These are phyloP conservation scores for Funneliformis caledonium DNA, from an alignment of 371 early-diverging fungal genomes.

Conservation along the genomic window DNA sequence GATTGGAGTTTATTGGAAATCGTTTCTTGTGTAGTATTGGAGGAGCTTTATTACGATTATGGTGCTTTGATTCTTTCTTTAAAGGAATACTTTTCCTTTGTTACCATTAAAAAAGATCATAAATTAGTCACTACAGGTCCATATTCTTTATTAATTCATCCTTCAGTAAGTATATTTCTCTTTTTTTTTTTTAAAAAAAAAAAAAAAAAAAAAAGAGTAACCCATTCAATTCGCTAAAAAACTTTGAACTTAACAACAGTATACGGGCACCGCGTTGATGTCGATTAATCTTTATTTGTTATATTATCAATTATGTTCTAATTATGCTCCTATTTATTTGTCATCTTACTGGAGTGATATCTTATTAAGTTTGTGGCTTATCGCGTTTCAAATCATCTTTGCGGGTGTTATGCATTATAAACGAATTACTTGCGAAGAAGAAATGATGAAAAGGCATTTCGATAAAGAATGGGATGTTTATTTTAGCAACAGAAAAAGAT, in stretches of 20 bases:
- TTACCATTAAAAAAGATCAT: conserved; percentile 26
- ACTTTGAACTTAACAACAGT: background rate
- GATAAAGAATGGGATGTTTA: conserved; percentile 25
- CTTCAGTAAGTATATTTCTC: background rate
- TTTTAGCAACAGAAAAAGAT: background rate
- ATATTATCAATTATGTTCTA: background rate
- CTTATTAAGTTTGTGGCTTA: too few species aligned
- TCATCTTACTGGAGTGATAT: too few species aligned
- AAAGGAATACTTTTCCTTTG: conserved; percentile 26
- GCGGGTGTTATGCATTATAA: too few species aligned
- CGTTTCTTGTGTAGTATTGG: background rate
- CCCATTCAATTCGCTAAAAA: too few species aligned
- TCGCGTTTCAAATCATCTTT: too few species aligned
- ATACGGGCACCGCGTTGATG: background rate
- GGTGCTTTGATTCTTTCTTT: background rate
- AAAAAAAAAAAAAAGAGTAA: too few species aligned
- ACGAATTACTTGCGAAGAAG: conserved; percentile 5
- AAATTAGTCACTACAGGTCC: conserved; percentile 30
- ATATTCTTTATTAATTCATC: conserved; percentile 19
- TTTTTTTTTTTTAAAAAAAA: too few species aligned
- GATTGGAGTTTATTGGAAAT: conserved; percentile 14
- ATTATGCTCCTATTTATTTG: background rate
- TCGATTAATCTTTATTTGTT: background rate
- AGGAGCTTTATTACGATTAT: background rate
- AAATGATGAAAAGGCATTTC: background rate